These are phyloP conservation scores for Aspergillus ochraceoroseus DNA, from an alignment of 2,329 filamentous ascomycete genomes.

Conservation along the genomic window DNA sequence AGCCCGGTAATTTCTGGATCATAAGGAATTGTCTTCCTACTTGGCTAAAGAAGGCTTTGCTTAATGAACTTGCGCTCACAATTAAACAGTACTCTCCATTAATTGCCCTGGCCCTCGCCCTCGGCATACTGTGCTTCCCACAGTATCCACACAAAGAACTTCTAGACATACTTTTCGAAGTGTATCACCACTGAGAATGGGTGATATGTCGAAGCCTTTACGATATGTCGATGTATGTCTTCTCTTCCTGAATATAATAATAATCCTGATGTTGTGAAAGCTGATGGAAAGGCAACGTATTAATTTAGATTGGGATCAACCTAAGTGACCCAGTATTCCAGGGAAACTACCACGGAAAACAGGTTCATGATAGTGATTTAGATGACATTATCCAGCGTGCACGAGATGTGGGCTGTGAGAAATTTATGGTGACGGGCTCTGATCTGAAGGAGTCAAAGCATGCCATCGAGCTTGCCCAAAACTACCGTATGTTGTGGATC, in stretches of 20 bases:
- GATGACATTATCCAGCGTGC: constrained; percentile 72
- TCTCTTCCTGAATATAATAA: not conserved
- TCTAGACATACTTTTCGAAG: constrained; percentile 13
- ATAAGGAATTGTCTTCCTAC: not conserved
- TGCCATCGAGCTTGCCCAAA: constrained; percentile 66
- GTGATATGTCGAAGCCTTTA: constrained; percentile 31
- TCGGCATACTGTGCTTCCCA: constrained; percentile 5
- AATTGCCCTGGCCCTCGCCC: constrained; percentile 4
- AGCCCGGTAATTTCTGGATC: not conserved
- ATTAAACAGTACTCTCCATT: constrained; percentile 8
- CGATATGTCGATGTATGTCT: constrained; percentile 47
- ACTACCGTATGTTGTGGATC: constrained; percentile 60
- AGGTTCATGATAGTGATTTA: constrained; percentile 48
- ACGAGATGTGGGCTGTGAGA: constrained; percentile 70
- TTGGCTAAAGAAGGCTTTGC: not conserved
- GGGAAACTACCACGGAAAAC: constrained; percentile 75
- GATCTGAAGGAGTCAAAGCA: constrained; percentile 72
- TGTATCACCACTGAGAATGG: constrained; percentile 29
- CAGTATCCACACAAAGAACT: constrained; percentile 10
- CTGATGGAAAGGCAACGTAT: constrained; percentile 15
- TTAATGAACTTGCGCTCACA: constrained; percentile 5
- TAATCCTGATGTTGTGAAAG: not conserved
- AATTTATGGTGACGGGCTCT: constrained; percentile 90
- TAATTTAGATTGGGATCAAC: constrained; percentile 76
- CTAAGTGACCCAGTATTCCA: constrained; percentile 86